Conservation (phyloP, 2,329 filamentous ascomycete species). For the Trichophyton benhamiae region DNA sequence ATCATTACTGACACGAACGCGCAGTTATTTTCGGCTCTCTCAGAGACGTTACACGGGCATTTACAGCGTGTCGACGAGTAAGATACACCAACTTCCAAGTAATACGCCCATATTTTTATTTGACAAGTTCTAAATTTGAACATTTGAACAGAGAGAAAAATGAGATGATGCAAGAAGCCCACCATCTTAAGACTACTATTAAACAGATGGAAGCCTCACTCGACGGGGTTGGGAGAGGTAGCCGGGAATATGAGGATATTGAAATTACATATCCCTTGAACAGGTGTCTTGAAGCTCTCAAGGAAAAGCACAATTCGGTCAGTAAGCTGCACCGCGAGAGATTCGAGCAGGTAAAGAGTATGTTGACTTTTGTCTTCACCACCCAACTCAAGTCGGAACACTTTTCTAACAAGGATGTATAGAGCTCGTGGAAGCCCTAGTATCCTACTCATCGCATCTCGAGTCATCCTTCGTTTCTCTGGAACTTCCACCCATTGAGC, state of each 20-base stretch:
- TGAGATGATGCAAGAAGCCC: slow-evolving; percentile 76
- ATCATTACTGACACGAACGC: slow-evolving; percentile 2
- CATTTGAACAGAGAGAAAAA: slow-evolving; percentile 58
- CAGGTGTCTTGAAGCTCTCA: slow-evolving; percentile 64
- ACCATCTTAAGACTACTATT: slow-evolving; percentile 71
- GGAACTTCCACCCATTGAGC: slow-evolving; percentile 67
- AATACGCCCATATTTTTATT: not conserved
- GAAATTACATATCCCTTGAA: slow-evolving; percentile 72
- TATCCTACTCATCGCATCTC: slow-evolving; percentile 92
- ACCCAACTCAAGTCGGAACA: not conserved
- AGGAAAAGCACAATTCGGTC: slow-evolving; percentile 74
- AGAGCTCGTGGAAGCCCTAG: slow-evolving; percentile 87
- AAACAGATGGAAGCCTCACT: slow-evolving; percentile 88
- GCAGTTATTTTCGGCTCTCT: slow-evolving; percentile 81
- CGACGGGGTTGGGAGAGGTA: slow-evolving; percentile 56
- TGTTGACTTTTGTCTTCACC: slow-evolving; percentile 21
- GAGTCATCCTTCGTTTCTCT: slow-evolving; percentile 80
- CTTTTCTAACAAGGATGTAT: slow-evolving; percentile 17
- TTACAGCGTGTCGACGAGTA: slow-evolving; percentile 65
- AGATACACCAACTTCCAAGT: slow-evolving; percentile 13
- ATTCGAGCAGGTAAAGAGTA: slow-evolving; percentile 91
- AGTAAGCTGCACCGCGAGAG: slow-evolving; percentile 76
- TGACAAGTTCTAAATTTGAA: not conserved
- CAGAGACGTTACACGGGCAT: slow-evolving; percentile 83
- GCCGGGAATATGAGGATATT: slow-evolving; percentile 52